Conservation (phyloP, 2,329 filamentous ascomycete species). For the Cucurbitaria berberidis region DNA sequence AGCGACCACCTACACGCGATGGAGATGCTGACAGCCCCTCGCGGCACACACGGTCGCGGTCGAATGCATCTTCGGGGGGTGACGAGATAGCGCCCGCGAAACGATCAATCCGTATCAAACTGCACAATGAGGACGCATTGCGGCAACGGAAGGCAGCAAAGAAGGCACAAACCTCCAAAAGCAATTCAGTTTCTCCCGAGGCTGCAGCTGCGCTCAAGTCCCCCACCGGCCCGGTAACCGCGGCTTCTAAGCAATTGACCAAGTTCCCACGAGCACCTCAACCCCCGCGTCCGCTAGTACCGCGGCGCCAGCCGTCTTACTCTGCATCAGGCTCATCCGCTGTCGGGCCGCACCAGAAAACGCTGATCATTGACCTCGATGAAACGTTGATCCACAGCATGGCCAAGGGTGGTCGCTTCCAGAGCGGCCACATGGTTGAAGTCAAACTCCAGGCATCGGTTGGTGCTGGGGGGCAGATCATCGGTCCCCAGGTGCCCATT, state of each 20-base stretch:
- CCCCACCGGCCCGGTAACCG: conserved; percentile 77
- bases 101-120: conserved; percentile 87
- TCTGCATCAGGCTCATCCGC: conserved; percentile 52
- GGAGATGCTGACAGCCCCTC: conserved; percentile 46
- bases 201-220: conserved; percentile 81
- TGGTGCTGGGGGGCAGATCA: conserved; percentile 68
- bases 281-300: conserved; percentile 88
- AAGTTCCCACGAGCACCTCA: conserved; percentile 90
- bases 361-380: conserved; percentile 91
- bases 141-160: conserved; percentile 75
- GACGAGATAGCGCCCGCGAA: conserved; percentile 73
- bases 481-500: conserved; percentile 91
- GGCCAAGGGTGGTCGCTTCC: conserved; percentile 94
- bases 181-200: conserved; percentile 47
- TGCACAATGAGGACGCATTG: conserved; percentile 79
- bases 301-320: conserved; percentile 87
- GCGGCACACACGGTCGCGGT: conserved; percentile 69
- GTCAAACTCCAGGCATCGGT: conserved; percentile 82
- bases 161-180: conserved; percentile 56
- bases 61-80: conserved; percentile 52
- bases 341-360: conserved; percentile 71
- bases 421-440: conserved; percentile 98
- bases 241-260: conserved; percentile 68
- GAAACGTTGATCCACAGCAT: conserved; percentile 98
- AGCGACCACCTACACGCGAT: conserved; percentile 50